Base-by-base conservation (phyloP, 2,329 filamentous ascomycete genomes). In the Rhinocladiella mackenziei region DNA sequence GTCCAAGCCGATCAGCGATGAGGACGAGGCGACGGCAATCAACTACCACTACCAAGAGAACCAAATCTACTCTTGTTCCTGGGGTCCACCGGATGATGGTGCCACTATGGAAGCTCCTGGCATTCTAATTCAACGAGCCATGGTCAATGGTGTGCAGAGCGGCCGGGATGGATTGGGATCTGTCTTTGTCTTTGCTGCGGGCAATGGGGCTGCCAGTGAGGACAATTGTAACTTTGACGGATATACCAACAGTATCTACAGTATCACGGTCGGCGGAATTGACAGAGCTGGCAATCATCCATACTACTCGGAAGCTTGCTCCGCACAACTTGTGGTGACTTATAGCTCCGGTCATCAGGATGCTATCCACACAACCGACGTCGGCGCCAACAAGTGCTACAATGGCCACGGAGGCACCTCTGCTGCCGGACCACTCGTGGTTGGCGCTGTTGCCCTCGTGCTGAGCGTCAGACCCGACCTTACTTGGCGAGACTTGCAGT, bases 141-240 rank as follows among this genome's bases (percentile, higher is more conserved):
- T 98, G 82, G 73, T 96, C 38, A 92, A 92, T 57, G 91, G 87
- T 23, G 77, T 96, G 8, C 89, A 97, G 62, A 81, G 94, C 47
- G 92, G 92, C 30, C 84, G 92, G 39, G 75, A 71, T 37, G 87
- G 89, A 2, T 80, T 83, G 40, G 92, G 92, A 6, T 94, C 88
- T 19, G 86, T 98, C 55, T 98, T 89, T 60, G 92, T 98, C 42
- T 98, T 98, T 65, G 92, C 92, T 31, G 89, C 91, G 55, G 92
- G 92, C 47, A 98, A 98, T 61, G 92, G 92, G 45, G 94, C 91
- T 7, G 73, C 75, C 3, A 80, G 73, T 53, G 89, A 86, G 34
- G 92, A 98, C 65, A 97, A 98, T 67, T 98, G 92, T 76, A 98
- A 98, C 65, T 98, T 98, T 63, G 92, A 98, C 62, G 92, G 92